Percentiles rank a stretch among this genome's conserved stretches.
phyloP scores from a whole-genome alignment of 106 monocot genomes.

The Dendrobium nobile region DNA sequence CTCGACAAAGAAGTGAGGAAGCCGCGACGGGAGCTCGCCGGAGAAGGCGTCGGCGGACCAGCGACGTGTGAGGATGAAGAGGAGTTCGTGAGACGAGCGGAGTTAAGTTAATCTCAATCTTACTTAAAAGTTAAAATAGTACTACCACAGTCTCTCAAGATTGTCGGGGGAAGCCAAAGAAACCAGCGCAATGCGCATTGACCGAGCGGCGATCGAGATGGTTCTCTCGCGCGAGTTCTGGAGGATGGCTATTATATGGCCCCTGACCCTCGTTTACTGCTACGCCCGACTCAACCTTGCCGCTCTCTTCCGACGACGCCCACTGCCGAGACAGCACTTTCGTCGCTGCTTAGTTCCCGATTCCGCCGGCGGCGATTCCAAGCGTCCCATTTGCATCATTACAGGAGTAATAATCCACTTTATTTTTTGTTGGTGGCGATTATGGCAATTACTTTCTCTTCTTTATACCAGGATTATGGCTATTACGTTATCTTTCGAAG shows the following conservation, averaged over 20 bases:
- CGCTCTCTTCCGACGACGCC: conserved; percentile 5
- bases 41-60: too few species aligned
- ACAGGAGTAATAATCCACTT: conserved; percentile 48
- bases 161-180: neutral
- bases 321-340: conserved; percentile 1
- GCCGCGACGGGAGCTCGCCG: too few species aligned
- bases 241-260: conserved; percentile 67
- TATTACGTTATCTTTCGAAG: neutral
- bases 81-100: too few species aligned
- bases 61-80: too few species aligned
- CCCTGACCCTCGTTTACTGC: conserved; percentile 60
- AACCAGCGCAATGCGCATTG: neutral
- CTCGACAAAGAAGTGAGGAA: too few species aligned
- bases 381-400: conserved; percentile 55
- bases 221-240: conserved; percentile 56
- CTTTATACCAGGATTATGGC: neutral
- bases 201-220: conserved; percentile 31
- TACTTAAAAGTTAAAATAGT: too few species aligned
- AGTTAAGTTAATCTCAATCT: too few species aligned
- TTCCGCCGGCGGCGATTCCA: conserved; percentile 1
- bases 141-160: too few species aligned
- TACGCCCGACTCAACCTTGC: conserved; percentile 41
- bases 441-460: neutral
- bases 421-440: neutral
- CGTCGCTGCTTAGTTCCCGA: conserved; percentile 5